Base-by-base conservation (phyloP, 768 basidiomycete genomes). In the Trametopsis cervina region DNA sequence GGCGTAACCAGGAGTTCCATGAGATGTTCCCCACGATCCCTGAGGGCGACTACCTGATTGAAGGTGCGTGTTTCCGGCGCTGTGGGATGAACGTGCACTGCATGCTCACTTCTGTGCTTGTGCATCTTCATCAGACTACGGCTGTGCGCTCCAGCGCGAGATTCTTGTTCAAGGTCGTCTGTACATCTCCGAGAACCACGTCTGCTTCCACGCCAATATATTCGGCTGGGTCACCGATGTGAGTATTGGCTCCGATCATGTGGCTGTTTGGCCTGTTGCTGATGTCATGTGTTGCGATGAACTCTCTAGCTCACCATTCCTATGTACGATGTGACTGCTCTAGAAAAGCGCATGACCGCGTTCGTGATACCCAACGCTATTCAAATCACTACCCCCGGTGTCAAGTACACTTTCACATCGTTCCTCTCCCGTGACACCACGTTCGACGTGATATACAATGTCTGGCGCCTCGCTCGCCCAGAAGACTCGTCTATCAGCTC, bases 141-240 rank as follows among this genome's bases (percentile, higher is more conserved):
- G 96, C 4, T 99, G 96, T 60, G 96, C 96, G 0, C 67, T 98
- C 11, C 93, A 97, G 66, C 80, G 93, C 36, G 96, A 98, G 64
- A 98, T 98, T 56, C 73, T 97, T 24, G 86, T 98, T 37, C 96
- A 98, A 73, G 96, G 96, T 4, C 76, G 96, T 10, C 63, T 99
- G 48, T 97, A 97, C 66, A 89, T 98, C 20, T 98, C 96, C 5
- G 95, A 99, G 68, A 97, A 98, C 67, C 94, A 97, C 61, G 78
- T 97, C n/a, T 98, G 92, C 69, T 99, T 98, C 73, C 90, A 99
- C 58, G 95, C 96, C 37, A 98, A 98, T 62, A 97, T 98, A 38
- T 95, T 98, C 66, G 95, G 96, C 37, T 98, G 95, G 96, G 86
- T 96, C 42, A 98, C 95, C 23, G 84, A 95, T 62, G 94, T 95